Base-by-base conservation (phyloP, 2,329 filamentous ascomycete species). In the Aureobasidium melanogenum region DNA sequence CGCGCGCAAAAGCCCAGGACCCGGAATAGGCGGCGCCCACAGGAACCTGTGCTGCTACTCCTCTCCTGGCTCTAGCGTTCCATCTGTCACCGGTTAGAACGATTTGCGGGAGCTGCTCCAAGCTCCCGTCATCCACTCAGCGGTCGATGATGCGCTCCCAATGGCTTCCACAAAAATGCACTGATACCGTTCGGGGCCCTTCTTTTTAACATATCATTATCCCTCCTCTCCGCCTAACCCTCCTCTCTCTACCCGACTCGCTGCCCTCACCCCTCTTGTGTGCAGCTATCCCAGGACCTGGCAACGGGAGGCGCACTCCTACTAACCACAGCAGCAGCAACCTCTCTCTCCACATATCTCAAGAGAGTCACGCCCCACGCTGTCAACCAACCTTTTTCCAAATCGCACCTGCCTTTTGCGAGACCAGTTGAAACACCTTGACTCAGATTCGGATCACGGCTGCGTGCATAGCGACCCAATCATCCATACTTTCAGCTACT, bases 21-120 rank as follows among this genome's bases (percentile, higher is more conserved):
- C 59, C 59, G 46, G 59, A 61, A 61, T 61, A 61, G 59, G 59
- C 59, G 48, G 59, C 59, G 50, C 59, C 59, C 59, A 61, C 59
- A 61, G 59, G 34, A 61, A 47, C 48, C 32, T 50, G 39, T 52
- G 59, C 59, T 61, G 59, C 59, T 47, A 41, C 59, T 52, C 48
- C 46, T 51, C 57, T 41, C 43, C 57, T 60, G 44, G 46, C 58
- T 60, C 58, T 60, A 51, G 47, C 38, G 58, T 34, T 60, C 58
- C 47, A 60, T 60, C 58, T 60, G 58, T 60, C 58, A 60, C 58
- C 58, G 58, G 24, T 61, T 61, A 55, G 59, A 61, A 54, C 59
- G 59, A 61, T 61, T 51, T 61, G 58, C 47, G 58, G 44, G 54
- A 50, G 56, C 56, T 60, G 59, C 59, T 61, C 48, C 59, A 61